Base-by-base conservation (phyloP, 2,329 filamentous ascomycete species). In the Fusarium sp. region DNA sequence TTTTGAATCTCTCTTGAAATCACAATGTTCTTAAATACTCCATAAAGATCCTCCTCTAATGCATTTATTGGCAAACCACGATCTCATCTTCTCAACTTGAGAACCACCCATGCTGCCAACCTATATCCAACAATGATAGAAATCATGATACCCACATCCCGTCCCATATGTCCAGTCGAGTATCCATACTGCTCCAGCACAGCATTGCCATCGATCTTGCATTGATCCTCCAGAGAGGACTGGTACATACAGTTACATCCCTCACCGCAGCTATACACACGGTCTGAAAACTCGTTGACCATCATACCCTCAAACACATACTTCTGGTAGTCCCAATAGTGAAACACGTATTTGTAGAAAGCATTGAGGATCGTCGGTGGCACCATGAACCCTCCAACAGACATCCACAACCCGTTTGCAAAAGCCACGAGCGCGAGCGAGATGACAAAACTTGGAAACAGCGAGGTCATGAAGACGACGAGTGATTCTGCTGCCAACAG, bases 231-330 rank as follows among this genome's bases (percentile, higher is more conserved):
- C 78, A 30, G 81, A 74, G 39, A 85, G 85, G 58, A 94, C 75
- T 63, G 85, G 76, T 90, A 96, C 86, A 92, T 90, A 80, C 93
- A 96, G 39, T 84, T 83, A 70, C 88, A 93, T 0, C 77, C 78
- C 6, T 64, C 49, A 1, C 69, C 74, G 5, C 65, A 83, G 78
- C 39, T 65, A 20, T 92, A 96, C 4, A 81, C 84, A 15, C 91
- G 82, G 19, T 85, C 68, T 2, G 81, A 81, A 76, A 97, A 96
- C 79, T 97, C 92, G 73, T 96, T 96, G 52, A 95, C 89, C 92
- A 96, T 96, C 93, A 97, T 96, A 15, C 92, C 93, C 74, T 95
- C 88, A 75, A 96, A 97, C 5, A 96, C 93, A 71, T 94, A 96
- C 40, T 83, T 86, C 76, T 95, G 92, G 74, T 96, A 96, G 76